These are phyloP conservation scores for Pseudophaeomoniella oleicola DNA, from an alignment of 2,329 filamentous ascomycete species.

Conservation along the genomic window DNA sequence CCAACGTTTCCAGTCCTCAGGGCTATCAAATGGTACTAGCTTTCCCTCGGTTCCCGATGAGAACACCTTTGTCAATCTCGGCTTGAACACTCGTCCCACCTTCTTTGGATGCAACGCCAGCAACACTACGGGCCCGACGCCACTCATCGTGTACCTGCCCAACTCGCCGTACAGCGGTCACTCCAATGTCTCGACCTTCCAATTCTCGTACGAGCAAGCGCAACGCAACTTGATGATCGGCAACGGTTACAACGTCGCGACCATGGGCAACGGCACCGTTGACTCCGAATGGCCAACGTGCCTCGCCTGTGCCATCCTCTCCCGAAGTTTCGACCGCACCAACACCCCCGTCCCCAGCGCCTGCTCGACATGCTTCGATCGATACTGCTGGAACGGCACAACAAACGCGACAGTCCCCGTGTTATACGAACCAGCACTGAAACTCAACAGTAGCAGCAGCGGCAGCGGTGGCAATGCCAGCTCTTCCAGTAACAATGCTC, in stretches of 20 bases:
- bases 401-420: conserved; percentile 44
- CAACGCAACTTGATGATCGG: conserved; percentile 67
- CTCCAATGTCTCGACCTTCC: conserved; percentile 52
- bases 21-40: conserved; percentile 49
- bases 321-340: conserved; percentile 59
- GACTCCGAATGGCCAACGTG: conserved; percentile 67
- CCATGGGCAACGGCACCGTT: conserved; percentile 64
- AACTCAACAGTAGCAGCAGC: conserved; percentile 1
- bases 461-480: neutral
- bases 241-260: conserved; percentile 76
- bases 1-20: conserved; percentile 33
- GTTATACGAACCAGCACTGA: conserved; percentile 26
- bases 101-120: conserved; percentile 66
- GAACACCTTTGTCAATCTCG: conserved; percentile 66
- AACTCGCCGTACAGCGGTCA: conserved; percentile 64
- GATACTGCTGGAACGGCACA: conserved; percentile 92
- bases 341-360: conserved; percentile 51
- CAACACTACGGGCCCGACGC: conserved; percentile 42
- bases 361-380: conserved; percentile 61
- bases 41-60: conserved; percentile 61
- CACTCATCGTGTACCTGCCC: conserved; percentile 76
- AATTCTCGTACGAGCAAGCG: conserved; percentile 9
- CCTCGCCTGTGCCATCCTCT: conserved; percentile 75
- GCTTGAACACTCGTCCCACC: conserved; percentile 57
- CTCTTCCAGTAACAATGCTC: neutral